Conservation (phyloP, 768 basidiomycete species). For the Lactarius quietus region DNA sequence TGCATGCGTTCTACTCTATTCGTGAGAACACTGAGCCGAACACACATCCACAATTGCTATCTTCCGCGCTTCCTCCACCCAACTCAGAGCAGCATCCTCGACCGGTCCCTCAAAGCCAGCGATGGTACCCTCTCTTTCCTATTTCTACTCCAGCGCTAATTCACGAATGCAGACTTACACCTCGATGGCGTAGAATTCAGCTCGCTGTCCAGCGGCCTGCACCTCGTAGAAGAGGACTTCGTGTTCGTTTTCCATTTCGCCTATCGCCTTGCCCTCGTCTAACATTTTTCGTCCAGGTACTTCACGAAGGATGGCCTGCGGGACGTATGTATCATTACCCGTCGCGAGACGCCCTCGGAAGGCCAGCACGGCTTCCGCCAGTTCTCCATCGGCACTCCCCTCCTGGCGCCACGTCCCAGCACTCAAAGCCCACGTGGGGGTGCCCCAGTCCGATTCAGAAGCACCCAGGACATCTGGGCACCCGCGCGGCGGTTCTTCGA, state of each 20-base stretch:
- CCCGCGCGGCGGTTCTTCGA: slow-evolving; percentile 63
- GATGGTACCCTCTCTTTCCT: slow-evolving; percentile 46
- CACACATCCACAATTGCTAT: slow-evolving; percentile 55
- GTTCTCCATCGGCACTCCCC: slow-evolving; percentile 70
- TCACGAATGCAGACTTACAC: slow-evolving; percentile 59
- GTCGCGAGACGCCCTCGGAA: slow-evolving; percentile 61
- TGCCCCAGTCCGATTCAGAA: slow-evolving; percentile 46
- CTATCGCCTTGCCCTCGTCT: slow-evolving; percentile 13
- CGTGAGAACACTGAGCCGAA: background rate
- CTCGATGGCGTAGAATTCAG: slow-evolving; percentile 76
- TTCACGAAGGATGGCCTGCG: slow-evolving; percentile 66
- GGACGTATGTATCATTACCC: slow-evolving; percentile 71
- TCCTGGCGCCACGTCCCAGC: slow-evolving; percentile 71
- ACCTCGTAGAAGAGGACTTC: slow-evolving; percentile 73
- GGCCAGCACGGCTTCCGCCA: slow-evolving; percentile 80
- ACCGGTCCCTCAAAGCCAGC: slow-evolving; percentile 71
- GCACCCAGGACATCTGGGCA: slow-evolving; percentile 55
- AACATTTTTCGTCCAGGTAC: slow-evolving; percentile 43
- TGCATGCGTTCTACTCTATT: background rate
- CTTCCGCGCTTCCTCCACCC: slow-evolving; percentile 86
- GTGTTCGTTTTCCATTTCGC: too few species aligned
- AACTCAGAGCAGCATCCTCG: slow-evolving; percentile 72
- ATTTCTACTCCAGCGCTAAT: slow-evolving; percentile 37
- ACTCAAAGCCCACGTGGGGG: slow-evolving; percentile 55
- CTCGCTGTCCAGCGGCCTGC: slow-evolving; percentile 76